These are phyloP conservation scores for Flaveria ramosissima DNA, from an alignment of 129 eudicot genomes.

Conservation along the genomic window DNA sequence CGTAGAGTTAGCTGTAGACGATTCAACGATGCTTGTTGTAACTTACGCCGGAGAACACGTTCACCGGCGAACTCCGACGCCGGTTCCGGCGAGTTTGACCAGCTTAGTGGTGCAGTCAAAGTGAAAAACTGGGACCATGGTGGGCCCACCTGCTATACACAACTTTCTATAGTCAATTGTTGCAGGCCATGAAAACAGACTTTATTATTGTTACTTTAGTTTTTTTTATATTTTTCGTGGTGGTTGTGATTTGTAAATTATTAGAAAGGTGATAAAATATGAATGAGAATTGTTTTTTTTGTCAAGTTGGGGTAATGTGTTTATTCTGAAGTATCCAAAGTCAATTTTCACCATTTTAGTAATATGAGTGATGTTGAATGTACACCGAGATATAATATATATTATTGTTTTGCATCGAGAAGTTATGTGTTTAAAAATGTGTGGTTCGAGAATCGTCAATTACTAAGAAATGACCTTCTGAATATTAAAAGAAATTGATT, in stretches of 20 bases:
- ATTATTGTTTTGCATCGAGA: no score
- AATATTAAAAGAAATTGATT: not conserved
- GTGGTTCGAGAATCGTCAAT: not conserved
- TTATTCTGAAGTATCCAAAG: slow-evolving; percentile 25
- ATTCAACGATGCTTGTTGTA: slow-evolving; percentile 70
- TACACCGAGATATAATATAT: no score
- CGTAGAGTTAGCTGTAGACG: slow-evolving; percentile 61
- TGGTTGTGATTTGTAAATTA: slow-evolving; percentile 32
- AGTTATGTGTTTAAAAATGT: no score
- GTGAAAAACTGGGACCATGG: slow-evolving; percentile 17
- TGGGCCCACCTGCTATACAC: not conserved
- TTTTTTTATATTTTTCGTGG: slow-evolving; percentile 1
- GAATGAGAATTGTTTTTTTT: slow-evolving; percentile 12
- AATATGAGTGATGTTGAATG: not conserved
- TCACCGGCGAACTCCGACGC: slow-evolving; percentile 45
- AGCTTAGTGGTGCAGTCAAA: slow-evolving; percentile 38
- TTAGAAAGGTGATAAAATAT: slow-evolving; percentile 8
- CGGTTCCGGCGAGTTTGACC: slow-evolving; percentile 42
- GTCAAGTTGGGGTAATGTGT: slow-evolving; percentile 9
- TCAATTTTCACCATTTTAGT: slow-evolving; percentile 15
- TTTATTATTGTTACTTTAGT: slow-evolving; percentile 2
- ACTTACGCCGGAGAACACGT: slow-evolving; percentile 85
- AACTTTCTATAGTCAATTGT: slow-evolving; percentile 35
- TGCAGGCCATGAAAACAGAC: slow-evolving; percentile 29
- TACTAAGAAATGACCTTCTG: no score